Evolutionary conservation across 1,284 basidiomycete species (phyloP), one percentile per base, ranked within the genome.

Genomic region (Tremellales sp.): DNA sequence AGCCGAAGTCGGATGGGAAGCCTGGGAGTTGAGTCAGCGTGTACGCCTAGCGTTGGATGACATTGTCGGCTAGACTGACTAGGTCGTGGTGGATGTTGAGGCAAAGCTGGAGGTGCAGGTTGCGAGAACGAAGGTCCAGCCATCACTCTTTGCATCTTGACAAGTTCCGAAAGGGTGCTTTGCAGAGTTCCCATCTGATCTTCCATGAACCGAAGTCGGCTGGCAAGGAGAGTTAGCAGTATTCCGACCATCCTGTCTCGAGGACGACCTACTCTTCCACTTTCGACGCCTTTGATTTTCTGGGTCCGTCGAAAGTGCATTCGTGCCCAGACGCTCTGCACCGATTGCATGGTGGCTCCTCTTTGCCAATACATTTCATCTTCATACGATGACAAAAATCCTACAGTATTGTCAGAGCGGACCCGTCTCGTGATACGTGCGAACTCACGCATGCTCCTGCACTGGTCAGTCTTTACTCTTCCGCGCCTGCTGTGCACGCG

Each of bases 291-390:
- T 71, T 71, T 40, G 54, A 87, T 51, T 88, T 88, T 2, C 88
- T 87, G 41, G 89, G 89, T 57, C 91, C 92, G 69, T 92, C 89
- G 63, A 93, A 92, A 17, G 91, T 79, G 76, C 89, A 93, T 43
- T 87, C 85, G 17, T 90, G 79, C 6, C 86, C 84, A 21, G 86
- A 84, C 61, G 87, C 84, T 40, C 86, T 80, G 71, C 89, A 93
- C 35, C 89, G 82, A 65, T 85, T 83, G 74, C 89, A 93, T n/a
- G 89, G 89, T 24, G 89, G 89, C 59, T 87, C 87, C 70, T 92
- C 89, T 40, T 89, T 89, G 4, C 87, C 68, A 25, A 73, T 72
- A 46, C 74, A 76, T 40, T 68, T 64, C 88, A 77, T 91, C 86
- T 75, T 69, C 63, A 67, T 67, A 24, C 68, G 51, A 47, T 69